These are phyloP conservation scores for Paraphaeosphaeria sporulosa DNA, from an alignment of 2,329 filamentous ascomycete species.

Conservation along the genomic window DNA sequence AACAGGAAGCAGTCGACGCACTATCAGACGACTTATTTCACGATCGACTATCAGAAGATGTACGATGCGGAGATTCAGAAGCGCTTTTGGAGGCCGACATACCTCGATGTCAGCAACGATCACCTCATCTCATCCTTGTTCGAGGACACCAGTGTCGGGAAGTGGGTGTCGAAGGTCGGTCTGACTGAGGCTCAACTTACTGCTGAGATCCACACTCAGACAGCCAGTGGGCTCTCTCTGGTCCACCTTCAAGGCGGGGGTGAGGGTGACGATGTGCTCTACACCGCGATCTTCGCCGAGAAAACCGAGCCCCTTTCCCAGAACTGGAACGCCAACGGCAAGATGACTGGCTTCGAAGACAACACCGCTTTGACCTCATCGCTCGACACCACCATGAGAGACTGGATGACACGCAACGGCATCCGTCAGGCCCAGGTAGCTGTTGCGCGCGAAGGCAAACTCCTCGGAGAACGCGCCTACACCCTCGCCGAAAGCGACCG, in stretches of 20 bases:
- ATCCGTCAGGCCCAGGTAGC: constrained; percentile 35
- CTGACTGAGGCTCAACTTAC: constrained; percentile 24
- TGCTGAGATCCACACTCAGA: constrained; percentile 21
- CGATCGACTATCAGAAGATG: constrained; percentile 17
- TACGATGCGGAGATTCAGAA: constrained; percentile 25
- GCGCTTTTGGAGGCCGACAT: constrained; percentile 31
- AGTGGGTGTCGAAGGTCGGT: constrained; percentile 24
- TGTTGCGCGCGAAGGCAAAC: constrained; percentile 25
- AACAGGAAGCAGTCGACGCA: constrained; percentile 25
- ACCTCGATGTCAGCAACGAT: constrained; percentile 26
- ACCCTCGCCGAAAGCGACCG: constrained; percentile 33
- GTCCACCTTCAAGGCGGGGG: constrained; percentile 27
- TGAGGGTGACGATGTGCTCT: constrained; percentile 14
- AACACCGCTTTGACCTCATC: constrained; percentile 19
- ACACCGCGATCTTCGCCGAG: constrained; percentile 31
- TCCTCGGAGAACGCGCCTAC: constrained; percentile 27
- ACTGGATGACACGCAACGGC: constrained; percentile 29
- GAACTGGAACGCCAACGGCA: constrained; percentile 27
- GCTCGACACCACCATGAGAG: constrained; percentile 24
- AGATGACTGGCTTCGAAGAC: constrained; percentile 28
- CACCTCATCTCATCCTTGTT: constrained; percentile 26
- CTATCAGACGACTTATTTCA: constrained; percentile 19
- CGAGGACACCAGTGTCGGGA: constrained; percentile 31
- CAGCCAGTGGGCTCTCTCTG: constrained; percentile 19
- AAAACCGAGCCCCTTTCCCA: constrained; percentile 21